phyloP scores from a whole-genome alignment of 2,329 filamentous ascomycete genomes.

The Aspergillus amoenus region DNA sequence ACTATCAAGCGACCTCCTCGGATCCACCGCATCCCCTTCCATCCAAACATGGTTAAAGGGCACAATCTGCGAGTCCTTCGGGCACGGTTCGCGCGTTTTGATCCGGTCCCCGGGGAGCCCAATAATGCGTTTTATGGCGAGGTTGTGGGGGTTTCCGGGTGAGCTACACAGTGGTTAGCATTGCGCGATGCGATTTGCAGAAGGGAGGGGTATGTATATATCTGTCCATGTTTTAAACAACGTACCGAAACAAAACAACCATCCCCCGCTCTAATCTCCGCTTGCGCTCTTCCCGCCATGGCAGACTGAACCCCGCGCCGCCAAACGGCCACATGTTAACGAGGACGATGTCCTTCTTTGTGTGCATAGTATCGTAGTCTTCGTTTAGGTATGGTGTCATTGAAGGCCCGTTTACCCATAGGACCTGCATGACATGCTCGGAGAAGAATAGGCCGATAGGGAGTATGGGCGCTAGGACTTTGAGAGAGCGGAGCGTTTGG shows the following conservation, averaged over 20 bases:
- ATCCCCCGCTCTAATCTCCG: constrained; percentile 66
- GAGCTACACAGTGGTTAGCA: constrained; percentile 51
- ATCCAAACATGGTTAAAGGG: constrained; percentile 91
- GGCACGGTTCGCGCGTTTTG: constrained; percentile 62
- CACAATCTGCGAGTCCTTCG: constrained; percentile 56
- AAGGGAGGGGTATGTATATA: not conserved
- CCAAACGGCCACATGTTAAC: constrained; percentile 40
- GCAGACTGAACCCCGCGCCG: constrained; percentile 51
- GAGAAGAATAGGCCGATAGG: constrained; percentile 42
- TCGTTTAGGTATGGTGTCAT: constrained; percentile 79
- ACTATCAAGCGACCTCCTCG: constrained; percentile 72
- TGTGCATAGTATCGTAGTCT: constrained; percentile 52
- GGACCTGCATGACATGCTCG: constrained; percentile 41
- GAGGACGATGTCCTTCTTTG: constrained; percentile 43
- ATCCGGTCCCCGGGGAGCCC: constrained; percentile 78
- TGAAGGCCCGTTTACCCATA: constrained; percentile 52
- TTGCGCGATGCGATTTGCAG: not conserved
- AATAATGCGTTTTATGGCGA: constrained; percentile 79
- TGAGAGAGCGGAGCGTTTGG: constrained; percentile 26
- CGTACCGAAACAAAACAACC: constrained; percentile 64
- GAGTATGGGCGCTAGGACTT: constrained; percentile 32
- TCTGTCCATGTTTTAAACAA: not conserved
- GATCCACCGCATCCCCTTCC: constrained; percentile 75
- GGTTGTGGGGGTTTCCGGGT: constrained; percentile 66
- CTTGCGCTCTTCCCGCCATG: constrained; percentile 48